phyloP scores from a whole-genome alignment of 2,329 filamentous ascomycete genomes.

The Orbilia brochopaga region DNA sequence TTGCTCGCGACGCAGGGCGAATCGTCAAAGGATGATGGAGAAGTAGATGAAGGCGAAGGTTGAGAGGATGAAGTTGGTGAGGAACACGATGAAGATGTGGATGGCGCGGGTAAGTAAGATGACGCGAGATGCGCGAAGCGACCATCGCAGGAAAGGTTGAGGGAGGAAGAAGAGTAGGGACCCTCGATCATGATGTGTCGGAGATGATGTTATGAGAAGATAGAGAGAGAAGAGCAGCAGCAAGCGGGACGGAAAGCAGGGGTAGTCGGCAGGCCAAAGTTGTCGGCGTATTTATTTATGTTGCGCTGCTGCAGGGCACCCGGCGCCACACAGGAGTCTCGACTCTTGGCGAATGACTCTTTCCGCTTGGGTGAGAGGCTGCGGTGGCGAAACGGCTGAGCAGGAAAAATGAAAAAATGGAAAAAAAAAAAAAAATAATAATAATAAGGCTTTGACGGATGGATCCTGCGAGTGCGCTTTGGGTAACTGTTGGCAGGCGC shows the following conservation, averaged over 20 bases:
- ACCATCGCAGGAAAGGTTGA: slow-evolving; percentile 37
- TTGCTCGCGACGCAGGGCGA: slow-evolving; percentile 30
- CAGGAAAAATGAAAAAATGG: background rate
- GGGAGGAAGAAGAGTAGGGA: slow-evolving; percentile 39
- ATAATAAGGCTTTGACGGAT: slow-evolving; percentile 1
- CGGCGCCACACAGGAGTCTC: slow-evolving; percentile 3
- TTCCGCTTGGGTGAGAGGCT: slow-evolving; percentile 5
- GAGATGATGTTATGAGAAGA: background rate
- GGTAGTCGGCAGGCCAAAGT: background rate
- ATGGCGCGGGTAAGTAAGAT: slow-evolving; percentile 29
- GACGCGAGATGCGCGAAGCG: slow-evolving; percentile 34
- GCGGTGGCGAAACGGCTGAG: slow-evolving; percentile 22
- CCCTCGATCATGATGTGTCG: slow-evolving; percentile 43
- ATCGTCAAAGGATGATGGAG: slow-evolving; percentile 41
- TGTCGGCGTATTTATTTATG: slow-evolving; percentile 7
- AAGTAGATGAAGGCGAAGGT: slow-evolving; percentile 20
- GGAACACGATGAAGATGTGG: slow-evolving; percentile 27
- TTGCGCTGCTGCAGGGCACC: background rate
- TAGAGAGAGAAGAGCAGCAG: background rate
- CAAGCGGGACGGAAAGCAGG: background rate
- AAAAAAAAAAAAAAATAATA: slow-evolving; percentile 1
- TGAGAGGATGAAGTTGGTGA: slow-evolving; percentile 27
- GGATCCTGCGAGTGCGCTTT: slow-evolving; percentile 3
- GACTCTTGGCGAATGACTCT: slow-evolving; percentile 23
- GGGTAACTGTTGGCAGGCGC: background rate